Evolutionary conservation across 2,329 filamentous ascomycete species (phyloP).

Genomic region (Cordyceps cicadae): DNA sequence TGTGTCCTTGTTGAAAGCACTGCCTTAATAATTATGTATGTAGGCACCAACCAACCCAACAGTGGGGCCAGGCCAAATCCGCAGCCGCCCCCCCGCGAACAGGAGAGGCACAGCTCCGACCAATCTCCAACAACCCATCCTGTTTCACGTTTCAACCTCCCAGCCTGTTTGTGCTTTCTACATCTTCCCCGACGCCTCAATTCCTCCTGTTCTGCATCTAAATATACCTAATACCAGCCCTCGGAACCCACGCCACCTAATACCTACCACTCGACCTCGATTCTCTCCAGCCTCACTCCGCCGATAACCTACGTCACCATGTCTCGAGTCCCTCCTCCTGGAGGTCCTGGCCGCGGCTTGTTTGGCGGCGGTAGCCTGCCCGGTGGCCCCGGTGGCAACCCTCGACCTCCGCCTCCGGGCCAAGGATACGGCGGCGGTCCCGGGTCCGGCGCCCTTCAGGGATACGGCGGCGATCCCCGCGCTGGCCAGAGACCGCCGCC

Average conservation of each 20-base stretch:
- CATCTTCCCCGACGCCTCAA: background rate
- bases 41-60: no score
- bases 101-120: background rate
- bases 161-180: background rate
- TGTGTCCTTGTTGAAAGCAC: conserved; percentile 1
- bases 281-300: background rate
- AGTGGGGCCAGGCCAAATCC: conserved; percentile 5
- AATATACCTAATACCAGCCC: background rate
- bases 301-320: conserved; percentile 4
- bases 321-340: conserved; percentile 12
- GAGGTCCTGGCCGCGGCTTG: conserved; percentile 1
- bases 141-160: background rate
- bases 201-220: background rate
- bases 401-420: conserved; percentile 11
- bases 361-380: conserved; percentile 10
- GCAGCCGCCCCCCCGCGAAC: conserved; percentile 6
- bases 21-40: no score
- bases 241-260: background rate
- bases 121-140: conserved; percentile 9
- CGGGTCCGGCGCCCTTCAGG: conserved; percentile 15
- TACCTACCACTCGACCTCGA: background rate
- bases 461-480: background rate
- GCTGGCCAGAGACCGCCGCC: conserved; percentile 14
- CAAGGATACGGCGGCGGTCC: conserved; percentile 12
- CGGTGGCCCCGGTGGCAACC: conserved; percentile 9